These are phyloP conservation scores for Rutstroemia sp. DNA, from an alignment of 2,329 filamentous ascomycete species.

Conservation along the genomic window DNA sequence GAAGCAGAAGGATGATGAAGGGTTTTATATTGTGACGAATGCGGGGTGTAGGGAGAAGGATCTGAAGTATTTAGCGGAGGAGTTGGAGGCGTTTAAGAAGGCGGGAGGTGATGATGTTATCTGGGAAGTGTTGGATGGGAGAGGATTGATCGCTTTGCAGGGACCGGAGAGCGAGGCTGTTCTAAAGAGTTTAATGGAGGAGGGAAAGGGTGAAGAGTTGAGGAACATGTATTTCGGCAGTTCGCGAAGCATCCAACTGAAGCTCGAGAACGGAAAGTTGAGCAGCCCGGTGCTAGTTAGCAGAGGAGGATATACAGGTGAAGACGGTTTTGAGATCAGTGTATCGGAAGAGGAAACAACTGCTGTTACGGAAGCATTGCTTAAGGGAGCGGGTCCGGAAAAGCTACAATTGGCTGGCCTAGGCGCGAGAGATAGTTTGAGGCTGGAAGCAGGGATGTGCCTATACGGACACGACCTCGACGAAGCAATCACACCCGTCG, in stretches of 20 bases:
- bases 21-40: conserved; percentile 93
- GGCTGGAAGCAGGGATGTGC: conserved; percentile 96
- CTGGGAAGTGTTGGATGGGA: conserved; percentile 64
- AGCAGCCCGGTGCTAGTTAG: conserved; percentile 61
- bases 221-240: conserved; percentile 75
- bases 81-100: conserved; percentile 55
- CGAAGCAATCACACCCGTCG: conserved; percentile 64
- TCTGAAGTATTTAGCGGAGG: conserved; percentile 62
- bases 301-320: conserved; percentile 90
- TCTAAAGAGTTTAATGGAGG: conserved; percentile 55
- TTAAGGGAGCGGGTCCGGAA: conserved; percentile 46
- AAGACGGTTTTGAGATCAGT: conserved; percentile 96
- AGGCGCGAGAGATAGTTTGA: conserved; percentile 83
- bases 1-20: conserved; percentile 29
- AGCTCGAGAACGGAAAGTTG: conserved; percentile 43
- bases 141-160: conserved; percentile 82
- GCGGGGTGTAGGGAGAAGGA: conserved; percentile 89
- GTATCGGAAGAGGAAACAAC: conserved; percentile 62
- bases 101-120: conserved; percentile 49
- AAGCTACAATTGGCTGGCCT: conserved; percentile 75
- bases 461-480: conserved; percentile 98
- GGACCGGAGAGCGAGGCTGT: conserved; percentile 70
- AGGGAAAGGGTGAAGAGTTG: conserved; percentile 41
- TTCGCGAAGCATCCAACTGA: conserved; percentile 58
- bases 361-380: conserved; percentile 54